Evolutionary conservation across 176 grass and related monocot species (phyloP).

Genomic region (Aegilops tauschii): DNA sequence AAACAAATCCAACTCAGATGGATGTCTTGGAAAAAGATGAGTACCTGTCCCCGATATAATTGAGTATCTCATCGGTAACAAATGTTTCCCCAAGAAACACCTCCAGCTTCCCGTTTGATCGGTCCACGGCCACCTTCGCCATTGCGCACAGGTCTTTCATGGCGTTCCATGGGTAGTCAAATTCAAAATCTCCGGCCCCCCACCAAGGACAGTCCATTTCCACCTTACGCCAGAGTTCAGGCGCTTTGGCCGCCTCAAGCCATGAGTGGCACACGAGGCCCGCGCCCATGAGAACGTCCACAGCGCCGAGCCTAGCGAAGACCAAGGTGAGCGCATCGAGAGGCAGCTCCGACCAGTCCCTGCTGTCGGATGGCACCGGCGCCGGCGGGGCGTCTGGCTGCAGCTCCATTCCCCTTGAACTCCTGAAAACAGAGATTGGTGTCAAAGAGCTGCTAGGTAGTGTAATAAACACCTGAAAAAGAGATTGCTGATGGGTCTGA

Average conservation of each 20-base stretch:
- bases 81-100: neutral
- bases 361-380: neutral
- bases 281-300: slow-evolving; percentile 14
- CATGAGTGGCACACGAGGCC: slow-evolving; percentile 21
- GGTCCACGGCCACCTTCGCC: neutral
- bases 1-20: no score
- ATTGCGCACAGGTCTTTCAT: neutral
- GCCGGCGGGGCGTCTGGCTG: no score
- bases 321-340: neutral
- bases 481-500: no score
- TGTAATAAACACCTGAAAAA: no score
- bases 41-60: neutral
- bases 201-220: neutral
- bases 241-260: neutral
- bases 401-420: no score
- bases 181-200: no score
- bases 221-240: no score
- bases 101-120: neutral
- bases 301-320: neutral
- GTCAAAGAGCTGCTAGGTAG: no score
- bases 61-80: neutral
- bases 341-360: slow-evolving; percentile 15
- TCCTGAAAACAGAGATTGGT: no score
- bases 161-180: no score
- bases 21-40: no score